phyloP scores from a whole-genome alignment of 192 early-diverging fungal genomes.

The Rhizoclosmatium sp. region DNA sequence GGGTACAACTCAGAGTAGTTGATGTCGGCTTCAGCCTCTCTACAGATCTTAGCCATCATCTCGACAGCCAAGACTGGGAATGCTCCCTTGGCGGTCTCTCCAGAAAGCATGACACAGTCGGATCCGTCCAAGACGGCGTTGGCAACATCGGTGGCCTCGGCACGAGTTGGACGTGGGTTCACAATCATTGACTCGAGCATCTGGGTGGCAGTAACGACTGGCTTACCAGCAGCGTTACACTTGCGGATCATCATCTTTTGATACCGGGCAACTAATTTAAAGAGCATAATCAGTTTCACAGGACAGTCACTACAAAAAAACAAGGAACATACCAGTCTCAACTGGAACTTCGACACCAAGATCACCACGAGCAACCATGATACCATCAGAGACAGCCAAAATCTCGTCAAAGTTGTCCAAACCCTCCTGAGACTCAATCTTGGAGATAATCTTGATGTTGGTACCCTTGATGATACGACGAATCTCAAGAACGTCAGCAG shows the following conservation, averaged over 20 bases:
- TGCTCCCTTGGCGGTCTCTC: conserved; percentile 95
- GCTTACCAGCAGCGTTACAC: conserved; percentile 96
- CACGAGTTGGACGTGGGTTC: conserved; percentile 98
- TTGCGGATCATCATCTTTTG: conserved; percentile 99
- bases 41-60: conserved; percentile 95
- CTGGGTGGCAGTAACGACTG: conserved; percentile 96
- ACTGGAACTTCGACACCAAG: conserved; percentile 97
- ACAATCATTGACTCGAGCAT: conserved; percentile 82
- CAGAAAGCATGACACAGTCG: conserved; percentile 99
- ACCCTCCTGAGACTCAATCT: conserved; percentile 98
- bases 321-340: conserved; percentile 65
- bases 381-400: conserved; percentile 89
- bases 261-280: conserved; percentile 54
- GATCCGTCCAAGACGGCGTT: conserved; percentile 98
- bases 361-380: conserved; percentile 99
- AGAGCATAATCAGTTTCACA: background rate
- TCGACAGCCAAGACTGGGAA: conserved; percentile 90
- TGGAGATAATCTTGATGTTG: conserved; percentile 92
- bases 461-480: conserved; percentile 82
- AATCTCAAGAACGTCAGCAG: conserved; percentile 89
- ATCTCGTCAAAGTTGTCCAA: conserved; percentile 99
- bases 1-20: conserved; percentile 95
- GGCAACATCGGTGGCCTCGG: conserved; percentile 97
- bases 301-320: background rate
- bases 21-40: conserved; percentile 90